phyloP scores from a whole-genome alignment of 768 basidiomycete genomes.

The Trametes villosa region DNA sequence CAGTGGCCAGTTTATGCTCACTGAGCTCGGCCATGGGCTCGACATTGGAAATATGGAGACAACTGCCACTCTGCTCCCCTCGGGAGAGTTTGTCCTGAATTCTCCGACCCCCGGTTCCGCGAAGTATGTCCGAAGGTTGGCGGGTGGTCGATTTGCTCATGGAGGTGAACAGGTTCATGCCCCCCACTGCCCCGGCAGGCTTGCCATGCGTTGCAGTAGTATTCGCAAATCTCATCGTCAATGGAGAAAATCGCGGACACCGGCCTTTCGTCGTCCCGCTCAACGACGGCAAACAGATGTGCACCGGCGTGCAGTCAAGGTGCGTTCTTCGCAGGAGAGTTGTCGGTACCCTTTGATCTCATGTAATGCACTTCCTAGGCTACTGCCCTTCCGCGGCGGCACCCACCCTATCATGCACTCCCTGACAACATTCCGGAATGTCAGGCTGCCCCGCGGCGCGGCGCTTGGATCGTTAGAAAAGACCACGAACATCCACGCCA shows the following conservation, averaged over 20 bases:
- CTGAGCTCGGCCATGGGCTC: slow-evolving; percentile 52
- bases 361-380: slow-evolving; percentile 20
- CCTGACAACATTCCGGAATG: slow-evolving; percentile 42
- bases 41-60: slow-evolving; percentile 49
- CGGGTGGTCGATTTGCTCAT: background rate
- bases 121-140: slow-evolving; percentile 35
- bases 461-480: slow-evolving; percentile 35
- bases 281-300: slow-evolving; percentile 35
- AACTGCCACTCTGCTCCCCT: slow-evolving; percentile 24
- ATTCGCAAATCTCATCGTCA: slow-evolving; percentile 32
- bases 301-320: slow-evolving; percentile 28
- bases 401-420: slow-evolving; percentile 39
- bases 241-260: slow-evolving; percentile 35
- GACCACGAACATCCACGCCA: slow-evolving; percentile 22
- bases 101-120: slow-evolving; percentile 49
- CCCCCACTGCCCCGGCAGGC: slow-evolving; percentile 33
- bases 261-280: slow-evolving; percentile 36
- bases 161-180: slow-evolving; percentile 34
- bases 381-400: slow-evolving; percentile 36
- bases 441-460: slow-evolving; percentile 37
- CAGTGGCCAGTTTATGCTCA: slow-evolving; percentile 49
- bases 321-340: background rate
- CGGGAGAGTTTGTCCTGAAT: slow-evolving; percentile 17
- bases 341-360: background rate
- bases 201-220: slow-evolving; percentile 35